These are phyloP conservation scores for Phytophthora kernoviae DNA, from an alignment of 352 stramenopile species.

Conservation along the genomic window DNA sequence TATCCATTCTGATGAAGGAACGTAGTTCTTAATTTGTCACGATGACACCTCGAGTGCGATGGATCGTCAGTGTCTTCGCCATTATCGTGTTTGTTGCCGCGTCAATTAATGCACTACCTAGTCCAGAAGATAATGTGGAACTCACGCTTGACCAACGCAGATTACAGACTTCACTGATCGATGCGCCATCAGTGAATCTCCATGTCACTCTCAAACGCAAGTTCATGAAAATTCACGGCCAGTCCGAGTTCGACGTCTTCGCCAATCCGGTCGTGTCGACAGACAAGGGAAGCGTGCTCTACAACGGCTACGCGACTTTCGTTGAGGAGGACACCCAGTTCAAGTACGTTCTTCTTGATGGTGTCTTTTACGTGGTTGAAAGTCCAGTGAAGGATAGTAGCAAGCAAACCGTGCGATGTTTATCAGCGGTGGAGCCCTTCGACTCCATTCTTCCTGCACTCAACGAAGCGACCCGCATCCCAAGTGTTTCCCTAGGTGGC, in stretches of 20 bases:
- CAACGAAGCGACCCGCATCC: background rate
- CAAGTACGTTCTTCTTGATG: conserved; percentile 16
- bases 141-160: no score
- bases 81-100: no score
- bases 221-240: conserved; percentile 23
- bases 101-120: no score
- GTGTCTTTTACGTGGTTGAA: conserved; percentile 18
- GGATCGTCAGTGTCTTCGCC: no score
- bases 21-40: no score
- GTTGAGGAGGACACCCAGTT: conserved; percentile 6
- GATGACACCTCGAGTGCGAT: no score
- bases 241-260: conserved; percentile 23
- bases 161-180: background rate
- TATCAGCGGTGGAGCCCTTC: conserved; percentile 6
- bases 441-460: conserved; percentile 6
- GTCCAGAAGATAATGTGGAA: no score
- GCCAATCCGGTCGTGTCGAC: conserved; percentile 13
- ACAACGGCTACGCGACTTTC: conserved; percentile 12
- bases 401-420: conserved; percentile 3
- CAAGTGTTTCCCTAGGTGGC: background rate
- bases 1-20: no score
- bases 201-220: conserved; percentile 21
- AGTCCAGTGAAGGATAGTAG: background rate
- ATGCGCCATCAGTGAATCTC: conserved; percentile 16
- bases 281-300: conserved; percentile 7